A percentile compares a stretch with the other conserved stretches of the same genome.
Conservation (phyloP, 768 basidiomycete species). For the Tephrocybe sp. region DNA sequence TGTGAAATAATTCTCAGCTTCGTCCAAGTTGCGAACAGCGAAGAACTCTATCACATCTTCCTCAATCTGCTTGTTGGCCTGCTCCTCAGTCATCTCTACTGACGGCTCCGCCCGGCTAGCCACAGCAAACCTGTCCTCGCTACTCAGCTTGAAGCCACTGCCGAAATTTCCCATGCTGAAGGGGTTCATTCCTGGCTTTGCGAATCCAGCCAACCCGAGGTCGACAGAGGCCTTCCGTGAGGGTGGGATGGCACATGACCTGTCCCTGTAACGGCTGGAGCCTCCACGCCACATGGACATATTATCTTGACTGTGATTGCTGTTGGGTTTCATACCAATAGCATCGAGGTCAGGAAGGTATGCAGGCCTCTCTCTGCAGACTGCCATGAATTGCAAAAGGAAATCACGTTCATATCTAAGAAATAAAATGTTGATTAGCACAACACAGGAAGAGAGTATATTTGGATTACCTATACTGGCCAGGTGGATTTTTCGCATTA, state of each 20-base stretch:
- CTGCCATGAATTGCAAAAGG: constrained; percentile 92
- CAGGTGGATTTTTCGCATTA: constrained; percentile 79
- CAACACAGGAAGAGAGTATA: background rate
- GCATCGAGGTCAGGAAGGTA: constrained; percentile 85
- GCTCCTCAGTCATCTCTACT: constrained; percentile 59
- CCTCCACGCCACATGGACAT: constrained; percentile 54
- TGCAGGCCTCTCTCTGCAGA: constrained; percentile 96
- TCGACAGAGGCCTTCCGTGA: constrained; percentile 49
- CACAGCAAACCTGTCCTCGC: constrained; percentile 66
- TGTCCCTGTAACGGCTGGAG: constrained; percentile 59
- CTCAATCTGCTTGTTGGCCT: constrained; percentile 72
- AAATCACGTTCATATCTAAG: constrained; percentile 94
- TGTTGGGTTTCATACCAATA: constrained; percentile 82
- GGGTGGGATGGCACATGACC: constrained; percentile 42
- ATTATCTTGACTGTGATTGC: constrained; percentile 45
- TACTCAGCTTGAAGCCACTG: constrained; percentile 55
- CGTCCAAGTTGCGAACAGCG: constrained; percentile 77
- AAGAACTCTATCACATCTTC: constrained; percentile 89
- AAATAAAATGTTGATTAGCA: background rate
- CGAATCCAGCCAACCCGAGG: constrained; percentile 44
- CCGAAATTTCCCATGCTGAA: constrained; percentile 70
- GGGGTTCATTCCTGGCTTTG: constrained; percentile 44
- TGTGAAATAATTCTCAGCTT: constrained; percentile 86
- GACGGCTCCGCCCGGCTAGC: constrained; percentile 48
- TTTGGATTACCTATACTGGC: constrained; percentile 75